phyloP scores from a whole-genome alignment of 176 grass and related monocot species.

The Panicum miliaceum region DNA sequence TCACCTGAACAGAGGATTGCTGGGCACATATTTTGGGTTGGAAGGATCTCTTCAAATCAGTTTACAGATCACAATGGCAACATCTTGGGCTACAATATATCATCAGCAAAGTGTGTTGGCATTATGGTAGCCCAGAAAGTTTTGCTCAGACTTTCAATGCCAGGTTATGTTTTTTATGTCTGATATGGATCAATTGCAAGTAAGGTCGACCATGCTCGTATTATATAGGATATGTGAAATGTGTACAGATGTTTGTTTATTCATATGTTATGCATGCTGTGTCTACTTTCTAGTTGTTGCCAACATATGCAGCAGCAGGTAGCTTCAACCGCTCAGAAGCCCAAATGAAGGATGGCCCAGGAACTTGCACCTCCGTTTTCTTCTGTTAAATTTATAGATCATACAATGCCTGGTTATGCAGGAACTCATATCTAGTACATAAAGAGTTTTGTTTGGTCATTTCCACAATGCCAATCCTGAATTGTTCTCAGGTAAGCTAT shows the following conservation, averaged over 20 bases:
- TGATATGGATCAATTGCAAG: neutral
- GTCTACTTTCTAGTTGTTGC: constrained; percentile 27
- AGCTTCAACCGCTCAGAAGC: neutral
- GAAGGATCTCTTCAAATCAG: neutral
- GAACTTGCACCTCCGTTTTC: too few species aligned
- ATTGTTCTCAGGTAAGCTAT: too few species aligned
- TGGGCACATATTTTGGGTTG: neutral
- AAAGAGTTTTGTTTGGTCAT: too few species aligned
- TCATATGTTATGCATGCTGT: neutral
- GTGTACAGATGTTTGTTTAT: constrained; percentile 6
- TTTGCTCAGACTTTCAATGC: neutral
- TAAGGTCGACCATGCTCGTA: neutral
- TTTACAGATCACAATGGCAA: neutral
- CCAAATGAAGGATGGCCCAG: neutral
- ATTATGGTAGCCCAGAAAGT: constrained; percentile 4
- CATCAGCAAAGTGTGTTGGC: constrained; percentile 2
- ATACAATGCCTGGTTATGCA: too few species aligned
- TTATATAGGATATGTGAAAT: constrained; percentile 16
- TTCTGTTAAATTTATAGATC: too few species aligned
- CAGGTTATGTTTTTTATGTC: constrained; percentile 3
- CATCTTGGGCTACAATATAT: neutral
- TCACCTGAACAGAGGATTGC: constrained; percentile 4
- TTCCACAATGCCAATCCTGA: too few species aligned
- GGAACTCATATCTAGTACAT: too few species aligned
- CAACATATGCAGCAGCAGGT: neutral